A percentile compares a stretch with the other conserved stretches of the same genome.
Evolutionary conservation across 2,329 filamentous ascomycete species (phyloP).

Genomic region (Pseudonectria buxi): DNA sequence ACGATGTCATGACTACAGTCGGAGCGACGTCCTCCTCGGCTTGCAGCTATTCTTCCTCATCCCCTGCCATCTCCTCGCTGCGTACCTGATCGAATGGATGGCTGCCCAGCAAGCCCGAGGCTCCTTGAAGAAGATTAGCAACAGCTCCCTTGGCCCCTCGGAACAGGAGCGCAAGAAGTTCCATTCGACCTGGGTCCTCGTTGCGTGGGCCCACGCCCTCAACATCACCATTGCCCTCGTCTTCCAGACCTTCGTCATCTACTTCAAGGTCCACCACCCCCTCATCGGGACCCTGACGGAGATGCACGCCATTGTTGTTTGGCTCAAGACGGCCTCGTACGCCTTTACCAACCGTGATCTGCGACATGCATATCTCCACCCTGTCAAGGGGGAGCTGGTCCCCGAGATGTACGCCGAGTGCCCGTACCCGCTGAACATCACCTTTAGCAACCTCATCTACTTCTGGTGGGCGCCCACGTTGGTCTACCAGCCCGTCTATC

Average conservation of each 20-base stretch:
- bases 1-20: constrained; percentile 79
- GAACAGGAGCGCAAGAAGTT: constrained; percentile 61
- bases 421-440: constrained; percentile 88
- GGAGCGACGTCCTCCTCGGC: constrained; percentile 69
- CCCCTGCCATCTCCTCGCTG: constrained; percentile 83
- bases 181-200: constrained; percentile 68
- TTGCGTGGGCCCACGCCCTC: constrained; percentile 72
- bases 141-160: constrained; percentile 41
- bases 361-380: constrained; percentile 81
- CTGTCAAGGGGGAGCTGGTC: constrained; percentile 59
- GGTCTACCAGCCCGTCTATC: constrained; percentile 95
- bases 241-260: constrained; percentile 79
- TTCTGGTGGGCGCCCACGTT: constrained; percentile 98
- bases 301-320: constrained; percentile 88
- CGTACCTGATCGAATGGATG: constrained; percentile 80
- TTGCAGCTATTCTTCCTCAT: constrained; percentile 77
- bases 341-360: constrained; percentile 95
- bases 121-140: constrained; percentile 49
- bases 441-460: constrained; percentile 78
- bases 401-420: constrained; percentile 77
- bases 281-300: constrained; percentile 88
- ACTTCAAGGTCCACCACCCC: constrained; percentile 86
- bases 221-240: constrained; percentile 78
- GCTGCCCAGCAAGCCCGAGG: constrained; percentile 73
- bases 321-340: constrained; percentile 93